phyloP scores from a whole-genome alignment of 2,329 filamentous ascomycete genomes.

The Diaporthe sp. region DNA sequence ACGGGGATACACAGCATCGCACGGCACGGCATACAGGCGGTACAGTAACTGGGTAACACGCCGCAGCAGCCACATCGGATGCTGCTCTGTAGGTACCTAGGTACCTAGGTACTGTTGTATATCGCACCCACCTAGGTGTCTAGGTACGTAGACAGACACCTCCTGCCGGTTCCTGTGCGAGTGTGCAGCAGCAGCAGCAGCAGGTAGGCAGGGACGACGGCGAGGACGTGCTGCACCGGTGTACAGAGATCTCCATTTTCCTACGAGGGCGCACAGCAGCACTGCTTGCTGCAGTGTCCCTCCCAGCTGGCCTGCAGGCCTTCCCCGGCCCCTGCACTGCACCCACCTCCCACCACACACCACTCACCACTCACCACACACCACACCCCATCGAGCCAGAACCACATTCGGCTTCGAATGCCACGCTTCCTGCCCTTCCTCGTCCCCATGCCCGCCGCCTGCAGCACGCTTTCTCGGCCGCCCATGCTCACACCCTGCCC shows the following conservation, averaged over 20 bases:
- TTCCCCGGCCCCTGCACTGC: conserved; percentile 19
- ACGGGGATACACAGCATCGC: not conserved
- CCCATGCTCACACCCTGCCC: conserved; percentile 7
- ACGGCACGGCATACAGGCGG: not conserved
- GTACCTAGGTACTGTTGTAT: too few species aligned
- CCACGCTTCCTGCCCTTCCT: conserved; percentile 18
- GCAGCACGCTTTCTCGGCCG: conserved; percentile 11
- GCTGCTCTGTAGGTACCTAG: too few species aligned
- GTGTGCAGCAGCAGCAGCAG: not conserved
- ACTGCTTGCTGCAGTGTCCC: not conserved
- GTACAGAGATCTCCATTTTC: conserved; percentile 17
- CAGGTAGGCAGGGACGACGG: not conserved
- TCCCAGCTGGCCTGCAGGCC: not conserved
- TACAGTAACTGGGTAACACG: not conserved
- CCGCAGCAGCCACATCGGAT: not conserved
- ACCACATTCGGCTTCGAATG: conserved; percentile 17
- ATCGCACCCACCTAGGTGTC: too few species aligned
- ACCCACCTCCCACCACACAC: not conserved
- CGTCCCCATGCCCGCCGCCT: not conserved
- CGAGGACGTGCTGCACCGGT: conserved; percentile 10
- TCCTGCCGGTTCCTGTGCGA: not conserved
- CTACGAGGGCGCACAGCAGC: conserved; percentile 10
- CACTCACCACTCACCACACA: not conserved
- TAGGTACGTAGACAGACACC: not conserved
- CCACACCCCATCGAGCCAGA: not conserved